Conservation (phyloP, 768 basidiomycete genomes). For the Boletus vermiculosoides region DNA sequence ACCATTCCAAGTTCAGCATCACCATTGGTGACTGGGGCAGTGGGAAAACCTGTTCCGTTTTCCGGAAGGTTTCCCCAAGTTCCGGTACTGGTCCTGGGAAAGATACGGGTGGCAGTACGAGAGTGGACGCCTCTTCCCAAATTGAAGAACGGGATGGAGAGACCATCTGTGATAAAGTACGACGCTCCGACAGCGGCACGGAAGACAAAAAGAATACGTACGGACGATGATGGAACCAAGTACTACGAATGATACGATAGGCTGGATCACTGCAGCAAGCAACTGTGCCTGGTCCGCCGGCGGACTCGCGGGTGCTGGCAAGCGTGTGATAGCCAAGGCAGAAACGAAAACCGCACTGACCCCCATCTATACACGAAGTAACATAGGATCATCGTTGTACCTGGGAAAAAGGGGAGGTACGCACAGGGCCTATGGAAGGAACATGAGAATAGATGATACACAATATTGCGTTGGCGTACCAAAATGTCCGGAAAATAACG, state of each 20-base stretch:
- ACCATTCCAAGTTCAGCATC: slow-evolving; percentile 26
- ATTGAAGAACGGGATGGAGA: slow-evolving; percentile 69
- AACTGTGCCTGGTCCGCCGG: slow-evolving; percentile 69
- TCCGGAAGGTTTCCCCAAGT: slow-evolving; percentile 27
- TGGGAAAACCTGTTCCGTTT: background rate
- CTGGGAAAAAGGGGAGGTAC: slow-evolving; percentile 20
- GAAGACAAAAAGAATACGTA: slow-evolving; percentile 36
- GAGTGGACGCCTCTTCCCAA: slow-evolving; percentile 47
- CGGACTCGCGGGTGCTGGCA: slow-evolving; percentile 57
- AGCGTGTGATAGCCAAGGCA: slow-evolving; percentile 60
- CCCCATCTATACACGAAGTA: slow-evolving; percentile 62
- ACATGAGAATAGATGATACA: background rate
- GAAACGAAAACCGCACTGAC: slow-evolving; percentile 90
- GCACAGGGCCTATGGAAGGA: slow-evolving; percentile 48
- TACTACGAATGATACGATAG: slow-evolving; percentile 86
- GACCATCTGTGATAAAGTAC: slow-evolving; percentile 46
- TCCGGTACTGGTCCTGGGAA: slow-evolving; percentile 40
- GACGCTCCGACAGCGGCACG: background rate
- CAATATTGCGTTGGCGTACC: slow-evolving; percentile 40
- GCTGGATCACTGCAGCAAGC: slow-evolving; percentile 70
- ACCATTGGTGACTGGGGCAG: background rate
- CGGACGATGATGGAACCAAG: slow-evolving; percentile 82
- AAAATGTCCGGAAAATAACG: slow-evolving; percentile 90
- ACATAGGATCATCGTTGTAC: background rate
- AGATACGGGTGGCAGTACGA: slow-evolving; percentile 45